Base-by-base conservation (phyloP, 768 basidiomycete genomes). In the Leucocoprinus leucothites region DNA sequence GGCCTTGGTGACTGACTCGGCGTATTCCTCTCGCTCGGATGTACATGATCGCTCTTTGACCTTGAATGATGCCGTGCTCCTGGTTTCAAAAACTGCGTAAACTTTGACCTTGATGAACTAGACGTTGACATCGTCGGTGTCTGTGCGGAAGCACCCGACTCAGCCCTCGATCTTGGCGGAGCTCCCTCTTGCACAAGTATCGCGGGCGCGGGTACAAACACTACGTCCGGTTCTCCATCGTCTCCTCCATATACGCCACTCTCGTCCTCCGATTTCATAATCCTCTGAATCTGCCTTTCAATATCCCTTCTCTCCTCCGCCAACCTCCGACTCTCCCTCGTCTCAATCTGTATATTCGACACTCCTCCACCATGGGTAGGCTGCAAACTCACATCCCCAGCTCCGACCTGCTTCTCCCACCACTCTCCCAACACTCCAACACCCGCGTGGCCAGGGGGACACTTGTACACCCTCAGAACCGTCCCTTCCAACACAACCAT, bases 401-500 rank as follows among this genome's bases (percentile, higher is more conserved):
- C 88, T 0, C 89, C 89, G 13, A 91, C 81, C 43, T 76, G 80
- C 57, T 73, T 81, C 71, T 91, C 89, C 89, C 89, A 91, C 88
- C 87, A 89, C 57, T 82, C 81, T 58, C 82, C 84, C 45, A 90
- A 66, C 43, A 72, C 74, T n/a, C 79, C 75, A 3, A 77, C 79
- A 11, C 77, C 81, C 22, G 73, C 71, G 34, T 74, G 73, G 13
- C 69, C 67, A 14, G 67, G 60, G 16, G 72, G 67, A 56, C 70
- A 81, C 57, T 79, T 79, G 68, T 91, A 93, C 55, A 98, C 77
- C 61, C 82, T 81, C 66, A 98, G 84, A 58, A 78, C 75, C n/a
- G 97, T 98, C 44, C 97, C 97, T 64, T 97, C 92, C 24, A 99
- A 72, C 63, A 95, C 89, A 65, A 92, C 91, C 60, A 94, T 78